Conservation (phyloP, 192 early-diverging fungal genomes). For the Backusella psychrophila region DNA sequence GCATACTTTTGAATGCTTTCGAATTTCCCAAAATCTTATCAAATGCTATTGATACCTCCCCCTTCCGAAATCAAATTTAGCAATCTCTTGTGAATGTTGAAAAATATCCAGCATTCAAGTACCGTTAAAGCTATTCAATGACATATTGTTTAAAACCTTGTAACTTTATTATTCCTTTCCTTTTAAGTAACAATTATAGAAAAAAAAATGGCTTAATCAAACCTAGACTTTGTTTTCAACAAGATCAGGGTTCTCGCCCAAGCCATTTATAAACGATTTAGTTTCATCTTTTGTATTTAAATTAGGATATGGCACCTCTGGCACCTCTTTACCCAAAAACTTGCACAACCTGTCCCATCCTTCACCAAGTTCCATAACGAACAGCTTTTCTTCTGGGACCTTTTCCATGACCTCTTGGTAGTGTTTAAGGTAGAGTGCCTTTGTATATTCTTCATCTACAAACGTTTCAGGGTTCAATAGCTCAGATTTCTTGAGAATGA, state of each 20-base stretch:
- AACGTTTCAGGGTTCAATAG: neutral
- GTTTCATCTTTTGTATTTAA: neutral
- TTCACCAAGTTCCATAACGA: constrained; percentile 4
- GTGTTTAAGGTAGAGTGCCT: neutral
- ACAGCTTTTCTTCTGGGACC: neutral
- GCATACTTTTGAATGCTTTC: too few species aligned
- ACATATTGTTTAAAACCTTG: too few species aligned
- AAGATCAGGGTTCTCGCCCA: neutral
- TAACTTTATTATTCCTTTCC: too few species aligned
- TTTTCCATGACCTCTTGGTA: neutral
- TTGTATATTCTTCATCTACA: neutral
- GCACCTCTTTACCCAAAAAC: neutral
- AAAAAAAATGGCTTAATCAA: too few species aligned
- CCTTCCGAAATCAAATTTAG: too few species aligned
- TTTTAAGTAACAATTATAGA: too few species aligned
- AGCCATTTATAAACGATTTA: neutral
- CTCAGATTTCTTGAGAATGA: neutral
- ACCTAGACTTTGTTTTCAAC: neutral
- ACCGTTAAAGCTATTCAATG: too few species aligned
- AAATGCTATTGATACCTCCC: too few species aligned
- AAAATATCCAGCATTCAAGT: too few species aligned
- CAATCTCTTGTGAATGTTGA: too few species aligned
- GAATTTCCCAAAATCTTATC: too few species aligned
- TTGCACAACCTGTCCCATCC: constrained; percentile 1
- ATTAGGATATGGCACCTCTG: neutral